phyloP scores from a whole-genome alignment of 331 rosid species.

The Quercus lobata region DNA sequence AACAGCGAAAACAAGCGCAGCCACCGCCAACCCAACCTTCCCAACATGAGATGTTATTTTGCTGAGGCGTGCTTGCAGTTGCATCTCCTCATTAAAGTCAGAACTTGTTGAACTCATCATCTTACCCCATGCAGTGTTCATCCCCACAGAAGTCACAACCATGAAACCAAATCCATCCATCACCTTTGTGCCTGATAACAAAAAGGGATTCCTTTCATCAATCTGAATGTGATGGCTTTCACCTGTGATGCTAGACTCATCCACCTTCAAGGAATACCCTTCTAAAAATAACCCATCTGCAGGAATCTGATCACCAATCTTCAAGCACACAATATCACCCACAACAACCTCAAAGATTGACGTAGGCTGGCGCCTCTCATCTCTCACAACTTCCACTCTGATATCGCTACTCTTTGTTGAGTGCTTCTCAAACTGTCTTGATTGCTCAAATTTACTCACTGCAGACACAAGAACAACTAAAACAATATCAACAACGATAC shows the following conservation, averaged over 20 bases:
- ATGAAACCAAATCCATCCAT: slow-evolving; percentile 37
- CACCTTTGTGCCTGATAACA: slow-evolving; percentile 40
- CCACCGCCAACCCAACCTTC: slow-evolving; percentile 25
- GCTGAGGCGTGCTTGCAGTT: slow-evolving; percentile 29
- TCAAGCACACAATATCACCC: slow-evolving; percentile 33
- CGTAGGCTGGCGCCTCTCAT: slow-evolving; percentile 3
- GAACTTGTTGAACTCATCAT: slow-evolving; percentile 32
- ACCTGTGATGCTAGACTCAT: slow-evolving; percentile 39
- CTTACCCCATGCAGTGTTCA: slow-evolving; percentile 37
- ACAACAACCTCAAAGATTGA: slow-evolving; percentile 37
- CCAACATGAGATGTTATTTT: slow-evolving; percentile 29
- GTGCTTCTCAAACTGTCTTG: slow-evolving; percentile 31
- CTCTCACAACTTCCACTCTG: slow-evolving; percentile 25
- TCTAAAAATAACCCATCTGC: slow-evolving; percentile 38
- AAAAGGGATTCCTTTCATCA: slow-evolving; percentile 20
- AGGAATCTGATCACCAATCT: slow-evolving; percentile 39
- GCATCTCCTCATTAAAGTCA: slow-evolving; percentile 22
- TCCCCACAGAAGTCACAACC: slow-evolving; percentile 41
- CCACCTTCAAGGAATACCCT: slow-evolving; percentile 32
- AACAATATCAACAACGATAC: slow-evolving; percentile 27
- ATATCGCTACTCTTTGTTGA: slow-evolving; percentile 22
- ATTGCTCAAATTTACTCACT: slow-evolving; percentile 30
- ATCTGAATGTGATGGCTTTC: slow-evolving; percentile 28
- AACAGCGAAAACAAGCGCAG: slow-evolving; percentile 24
- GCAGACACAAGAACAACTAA: slow-evolving; percentile 30